phyloP scores from a whole-genome alignment of 1,284 basidiomycete species.

The Singerocomus inundabilis region DNA sequence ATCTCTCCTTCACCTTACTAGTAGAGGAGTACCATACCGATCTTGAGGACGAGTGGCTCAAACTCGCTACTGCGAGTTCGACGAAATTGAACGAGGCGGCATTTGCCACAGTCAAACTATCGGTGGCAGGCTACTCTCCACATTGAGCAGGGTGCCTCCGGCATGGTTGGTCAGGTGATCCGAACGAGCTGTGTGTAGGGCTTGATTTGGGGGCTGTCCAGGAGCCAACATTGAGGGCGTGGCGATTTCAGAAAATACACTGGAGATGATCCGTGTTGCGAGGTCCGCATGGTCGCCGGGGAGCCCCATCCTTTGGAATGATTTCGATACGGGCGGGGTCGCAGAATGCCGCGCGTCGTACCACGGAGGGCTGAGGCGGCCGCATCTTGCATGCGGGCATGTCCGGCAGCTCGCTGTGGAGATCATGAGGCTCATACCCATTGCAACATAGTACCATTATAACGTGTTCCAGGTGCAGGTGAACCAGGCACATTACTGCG shows the following conservation, averaged over 20 bases:
- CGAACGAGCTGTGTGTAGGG: not conserved
- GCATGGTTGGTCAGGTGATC: not conserved
- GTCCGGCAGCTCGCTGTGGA: too few relatives aligned
- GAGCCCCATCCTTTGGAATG: too few relatives aligned
- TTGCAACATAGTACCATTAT: too few relatives aligned
- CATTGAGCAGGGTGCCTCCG: not conserved
- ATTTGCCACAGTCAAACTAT: not conserved
- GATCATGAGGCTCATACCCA: too few relatives aligned
- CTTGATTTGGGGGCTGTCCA: not conserved
- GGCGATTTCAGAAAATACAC: not conserved
- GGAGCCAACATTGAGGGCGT: not conserved
- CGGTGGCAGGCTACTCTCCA: not conserved
- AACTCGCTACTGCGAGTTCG: not conserved
- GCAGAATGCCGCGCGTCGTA: not conserved
- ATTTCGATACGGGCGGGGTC: not conserved
- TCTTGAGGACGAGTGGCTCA: not conserved
- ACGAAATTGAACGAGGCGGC: not conserved
- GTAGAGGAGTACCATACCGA: not conserved
- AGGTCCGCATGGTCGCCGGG: not conserved
- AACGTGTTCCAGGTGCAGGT: too few relatives aligned
- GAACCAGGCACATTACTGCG: too few relatives aligned
- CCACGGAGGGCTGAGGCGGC: not conserved
- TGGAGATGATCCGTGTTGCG: not conserved
- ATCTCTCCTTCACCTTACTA: not conserved
- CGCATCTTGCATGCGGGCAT: not conserved